Percentiles rank a stretch among this genome's conserved stretches.
These are phyloP conservation scores for Phytophthora aleatoria DNA, from an alignment of 352 stramenopile genomes.

Conservation along the genomic window DNA sequence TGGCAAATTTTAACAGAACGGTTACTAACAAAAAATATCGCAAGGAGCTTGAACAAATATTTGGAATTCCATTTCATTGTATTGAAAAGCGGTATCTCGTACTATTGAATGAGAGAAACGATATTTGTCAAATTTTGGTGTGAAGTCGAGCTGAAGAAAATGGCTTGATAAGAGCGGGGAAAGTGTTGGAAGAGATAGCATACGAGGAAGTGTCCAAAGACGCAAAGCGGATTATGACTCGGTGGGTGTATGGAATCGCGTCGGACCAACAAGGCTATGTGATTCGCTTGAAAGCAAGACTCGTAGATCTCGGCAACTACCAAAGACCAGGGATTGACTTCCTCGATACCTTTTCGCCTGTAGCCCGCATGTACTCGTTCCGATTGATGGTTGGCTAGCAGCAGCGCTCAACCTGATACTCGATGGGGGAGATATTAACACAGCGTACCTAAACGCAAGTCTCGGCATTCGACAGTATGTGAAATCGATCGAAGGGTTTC, in stretches of 20 bases:
- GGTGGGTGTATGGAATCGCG: slow-evolving; percentile 4
- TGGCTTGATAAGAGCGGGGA: background rate
- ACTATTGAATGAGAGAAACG: too few species aligned
- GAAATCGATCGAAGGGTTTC: background rate
- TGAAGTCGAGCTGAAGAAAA: slow-evolving; percentile 5
- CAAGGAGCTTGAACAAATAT: too few species aligned
- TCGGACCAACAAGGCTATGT: slow-evolving; percentile 6
- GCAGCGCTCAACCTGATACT: background rate
- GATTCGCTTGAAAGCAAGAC: slow-evolving; percentile 6
- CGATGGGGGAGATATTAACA: slow-evolving; percentile 4
- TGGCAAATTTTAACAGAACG: too few species aligned
- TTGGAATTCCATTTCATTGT: too few species aligned
- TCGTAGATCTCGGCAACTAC: slow-evolving; percentile 9
- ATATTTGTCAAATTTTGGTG: background rate
- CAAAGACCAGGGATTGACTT: slow-evolving; percentile 11
- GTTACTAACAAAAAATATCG: too few species aligned
- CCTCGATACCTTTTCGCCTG: slow-evolving; percentile 4
- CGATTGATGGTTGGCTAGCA: slow-evolving; percentile 9
- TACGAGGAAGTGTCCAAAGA: background rate
- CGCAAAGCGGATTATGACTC: slow-evolving; percentile 2
- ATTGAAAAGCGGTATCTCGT: too few species aligned
- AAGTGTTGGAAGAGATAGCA: slow-evolving; percentile 1
- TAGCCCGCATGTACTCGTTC: slow-evolving; percentile 12
- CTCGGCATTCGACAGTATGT: slow-evolving; percentile 7
- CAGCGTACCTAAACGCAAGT: slow-evolving; percentile 1